Conservation (phyloP, 169 alveolate genomes). For the Plasmodium relictum region DNA sequence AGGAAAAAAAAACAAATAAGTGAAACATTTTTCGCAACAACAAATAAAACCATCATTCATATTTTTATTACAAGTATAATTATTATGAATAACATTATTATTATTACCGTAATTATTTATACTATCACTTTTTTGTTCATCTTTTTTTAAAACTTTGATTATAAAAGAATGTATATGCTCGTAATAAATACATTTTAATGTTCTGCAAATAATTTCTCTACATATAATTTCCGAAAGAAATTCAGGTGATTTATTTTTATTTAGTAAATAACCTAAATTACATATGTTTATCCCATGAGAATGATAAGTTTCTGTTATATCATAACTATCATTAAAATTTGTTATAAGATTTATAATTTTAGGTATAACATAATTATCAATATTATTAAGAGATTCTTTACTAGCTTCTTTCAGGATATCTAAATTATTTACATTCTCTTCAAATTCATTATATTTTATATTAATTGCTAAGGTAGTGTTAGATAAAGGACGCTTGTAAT, state of each 20-base stretch:
- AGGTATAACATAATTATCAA: conserved; percentile 78
- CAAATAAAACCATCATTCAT: conserved; percentile 15
- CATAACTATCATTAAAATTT: conserved; percentile 82
- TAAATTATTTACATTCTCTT: conserved; percentile 39
- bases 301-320: conserved; percentile 79
- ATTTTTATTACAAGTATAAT: background rate
- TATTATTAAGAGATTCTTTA: conserved; percentile 69
- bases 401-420: conserved; percentile 72
- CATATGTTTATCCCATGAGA: conserved; percentile 85
- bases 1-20: conserved; percentile 48
- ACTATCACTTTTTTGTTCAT: background rate
- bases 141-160: conserved; percentile 48
- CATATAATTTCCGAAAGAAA: conserved; percentile 36
- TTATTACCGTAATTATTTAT: background rate
- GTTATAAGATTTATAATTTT: conserved; percentile 73
- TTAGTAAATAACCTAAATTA: conserved; percentile 37
- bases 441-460: conserved; percentile 64
- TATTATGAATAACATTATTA: background rate
- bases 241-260: conserved; percentile 19
- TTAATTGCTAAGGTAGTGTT: conserved; percentile 74
- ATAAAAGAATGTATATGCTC: conserved; percentile 79
- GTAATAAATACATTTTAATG: conserved; percentile 76
- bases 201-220: conserved; percentile 46
- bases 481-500: conserved; percentile 74
- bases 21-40: conserved; percentile 47